Conservation (phyloP, 176 grass and related monocot genomes). For the Musa troglodytarum region DNA sequence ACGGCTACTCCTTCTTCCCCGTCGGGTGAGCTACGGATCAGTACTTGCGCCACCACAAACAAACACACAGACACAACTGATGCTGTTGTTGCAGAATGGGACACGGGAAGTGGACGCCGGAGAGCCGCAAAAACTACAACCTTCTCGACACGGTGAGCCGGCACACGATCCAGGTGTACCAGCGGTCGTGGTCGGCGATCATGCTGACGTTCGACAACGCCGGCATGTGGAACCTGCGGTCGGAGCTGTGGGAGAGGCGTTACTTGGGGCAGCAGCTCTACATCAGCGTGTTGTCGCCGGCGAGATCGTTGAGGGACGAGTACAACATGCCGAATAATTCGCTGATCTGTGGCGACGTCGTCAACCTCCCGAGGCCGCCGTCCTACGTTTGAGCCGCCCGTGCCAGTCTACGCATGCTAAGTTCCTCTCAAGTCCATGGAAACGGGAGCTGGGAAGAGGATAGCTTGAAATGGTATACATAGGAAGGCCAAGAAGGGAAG, state of each 20-base stretch:
- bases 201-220: conserved; percentile 15
- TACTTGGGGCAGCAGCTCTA: conserved; percentile 17
- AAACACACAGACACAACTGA: too few relatives aligned
- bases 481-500: too few relatives aligned
- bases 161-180: conserved; percentile 15
- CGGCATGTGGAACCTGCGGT: conserved; percentile 18
- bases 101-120: conserved; percentile 6
- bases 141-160: background rate
- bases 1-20: too few relatives aligned
- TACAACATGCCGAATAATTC: background rate
- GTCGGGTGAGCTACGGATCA: too few relatives aligned
- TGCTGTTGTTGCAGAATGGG: conserved; percentile 6
- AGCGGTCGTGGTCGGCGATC: conserved; percentile 8
- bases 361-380: background rate
- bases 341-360: conserved; percentile 3
- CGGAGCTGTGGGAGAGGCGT: conserved; percentile 7
- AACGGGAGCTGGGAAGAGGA: too few relatives aligned
- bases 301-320: conserved; percentile 2
- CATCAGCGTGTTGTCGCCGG: conserved; percentile 11
- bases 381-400: background rate
- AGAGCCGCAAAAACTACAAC: background rate
- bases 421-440: too few relatives aligned
- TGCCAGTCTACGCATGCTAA: too few relatives aligned
- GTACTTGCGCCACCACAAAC: too few relatives aligned
- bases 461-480: too few relatives aligned